Evolutionary conservation across 306 rosid species (phyloP).

Genomic region (barrel medic (Medicago truncatula)): MtrunA17r5.0-ANR NC_053042.1:50604501-50605000

Average conservation of each 20-base stretch:
- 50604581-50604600: no score
- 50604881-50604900: not conserved
- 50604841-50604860: not conserved
- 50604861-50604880: not conserved
- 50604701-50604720: not conserved
- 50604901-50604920: not conserved
- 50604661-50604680: no score
- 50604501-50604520: no score
- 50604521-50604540: no score
- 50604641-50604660: no score
- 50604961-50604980: constrained; percentile 20
- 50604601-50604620: no score
- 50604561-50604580: no score
- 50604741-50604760: not conserved
- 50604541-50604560: no score
- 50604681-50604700: no score
- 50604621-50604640: no score
- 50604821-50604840: not conserved
- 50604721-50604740: not conserved
- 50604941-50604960: constrained; percentile 12
- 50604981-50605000: not conserved
- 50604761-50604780: not conserved
- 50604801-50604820: not conserved
- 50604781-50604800: not conserved
- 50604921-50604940: not conserved